Evolutionary conservation across 2,329 filamentous ascomycete genomes (phyloP).

Genomic region (Diaporthe velutina): DNA sequence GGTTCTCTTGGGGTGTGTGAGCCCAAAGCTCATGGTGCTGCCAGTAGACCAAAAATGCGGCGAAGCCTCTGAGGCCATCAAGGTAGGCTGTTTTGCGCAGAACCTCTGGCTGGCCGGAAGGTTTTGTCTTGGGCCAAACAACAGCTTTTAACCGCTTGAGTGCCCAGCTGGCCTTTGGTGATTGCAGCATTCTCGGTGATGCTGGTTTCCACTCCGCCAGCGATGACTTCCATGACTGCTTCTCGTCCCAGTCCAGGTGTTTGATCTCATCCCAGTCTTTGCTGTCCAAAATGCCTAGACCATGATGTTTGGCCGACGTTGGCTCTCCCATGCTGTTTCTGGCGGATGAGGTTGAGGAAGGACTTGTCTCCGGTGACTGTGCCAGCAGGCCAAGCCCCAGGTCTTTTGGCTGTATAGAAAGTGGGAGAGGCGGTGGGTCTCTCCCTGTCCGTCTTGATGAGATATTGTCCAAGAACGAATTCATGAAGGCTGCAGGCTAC

Average conservation of each 20-base stretch:
- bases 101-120: constrained; percentile 38
- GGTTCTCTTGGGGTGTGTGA: constrained; percentile 55
- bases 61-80: constrained; percentile 76
- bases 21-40: constrained; percentile 72
- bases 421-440: constrained; percentile 37
- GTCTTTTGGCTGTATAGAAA: constrained; percentile 34
- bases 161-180: constrained; percentile 33
- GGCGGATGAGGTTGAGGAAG: constrained; percentile 5
- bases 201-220: constrained; percentile 45
- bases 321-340: constrained; percentile 37
- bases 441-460: constrained; percentile 37
- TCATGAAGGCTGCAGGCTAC: constrained; percentile 36
- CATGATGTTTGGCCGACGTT: constrained; percentile 48
- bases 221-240: constrained; percentile 42
- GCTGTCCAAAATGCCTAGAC: constrained; percentile 49
- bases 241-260: constrained; percentile 41
- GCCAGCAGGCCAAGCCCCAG: constrained; percentile 33
- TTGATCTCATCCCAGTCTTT: constrained; percentile 51
- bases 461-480: constrained; percentile 37
- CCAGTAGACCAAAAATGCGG: constrained; percentile 74
- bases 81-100: constrained; percentile 69
- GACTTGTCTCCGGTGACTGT: constrained; percentile 33
- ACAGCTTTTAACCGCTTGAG: constrained; percentile 35
- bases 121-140: constrained; percentile 37
- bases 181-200: constrained; percentile 33